phyloP scores from a whole-genome alignment of 78 protist species.

The Capsaspora owczarzaki region DNA sequence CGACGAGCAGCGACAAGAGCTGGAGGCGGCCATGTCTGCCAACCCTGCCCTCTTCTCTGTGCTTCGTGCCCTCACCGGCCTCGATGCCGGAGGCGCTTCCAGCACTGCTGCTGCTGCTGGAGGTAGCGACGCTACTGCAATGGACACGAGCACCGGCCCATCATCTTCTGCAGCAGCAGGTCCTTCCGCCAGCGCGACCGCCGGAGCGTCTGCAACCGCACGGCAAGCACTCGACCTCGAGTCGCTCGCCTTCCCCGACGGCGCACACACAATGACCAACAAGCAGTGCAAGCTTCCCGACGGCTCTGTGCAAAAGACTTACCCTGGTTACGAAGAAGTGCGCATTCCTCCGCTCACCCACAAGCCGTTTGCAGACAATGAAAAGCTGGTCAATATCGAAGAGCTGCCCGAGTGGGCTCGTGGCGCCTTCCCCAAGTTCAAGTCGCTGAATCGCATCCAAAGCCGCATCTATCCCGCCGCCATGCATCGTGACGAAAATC shows the following conservation, averaged over 20 bases:
- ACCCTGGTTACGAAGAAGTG: constrained; percentile 81
- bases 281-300: constrained; percentile 55
- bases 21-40: constrained; percentile 59
- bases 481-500: constrained; percentile 60
- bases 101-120: neutral
- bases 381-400: constrained; percentile 22
- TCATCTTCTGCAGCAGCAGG: no score
- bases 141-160: neutral
- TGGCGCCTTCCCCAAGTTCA: constrained; percentile 49
- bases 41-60: constrained; percentile 32
- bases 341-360: constrained; percentile 69
- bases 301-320: constrained; percentile 44
- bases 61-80: constrained; percentile 35
- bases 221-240: constrained; percentile 65
- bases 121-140: neutral
- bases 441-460: constrained; percentile 72
- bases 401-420: constrained; percentile 82
- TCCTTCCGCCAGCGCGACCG: neutral
- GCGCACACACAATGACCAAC: constrained; percentile 82
- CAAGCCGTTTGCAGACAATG: constrained; percentile 25
- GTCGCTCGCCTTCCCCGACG: constrained; percentile 61
- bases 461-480: constrained; percentile 61
- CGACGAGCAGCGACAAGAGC: constrained; percentile 50
- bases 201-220: neutral
- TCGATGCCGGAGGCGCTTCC: neutral